Evolutionary conservation across 139 green algal genomes (phyloP), one percentile per base, ranked within the genome.

Genomic region (Spirogloea muscicola): DNA sequence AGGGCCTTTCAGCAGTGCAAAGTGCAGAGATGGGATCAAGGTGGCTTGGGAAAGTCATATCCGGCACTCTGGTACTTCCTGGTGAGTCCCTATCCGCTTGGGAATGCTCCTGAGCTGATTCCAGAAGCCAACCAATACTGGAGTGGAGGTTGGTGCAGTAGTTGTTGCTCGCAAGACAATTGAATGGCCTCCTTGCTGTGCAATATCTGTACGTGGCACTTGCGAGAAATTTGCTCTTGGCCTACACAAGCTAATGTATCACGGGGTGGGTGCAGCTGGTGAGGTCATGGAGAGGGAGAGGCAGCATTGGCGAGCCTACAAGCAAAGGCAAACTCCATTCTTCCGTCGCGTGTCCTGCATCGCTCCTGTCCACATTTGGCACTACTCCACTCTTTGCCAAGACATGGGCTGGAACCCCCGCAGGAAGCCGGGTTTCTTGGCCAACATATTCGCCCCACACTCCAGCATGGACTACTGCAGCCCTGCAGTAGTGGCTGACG

Each of bases 331-430:
- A 6, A 58, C 21, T 18, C 18, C 27, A 25, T 68, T 58, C 21
- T 49, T 9, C 6, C 51, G 6, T 21, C 37, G 59, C 13, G 59
- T 58, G 38, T 58, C 18, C 18, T 68, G 59, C 39, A 31, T 68
- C 18, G 59, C 59, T 57, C 59, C 59, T 7, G 18, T 68, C 7
- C 18, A 68, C 27, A 6, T 68, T 25, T 58, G 21, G 27, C 27
- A 68, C 59, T 68, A 37, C 39, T 25, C 55, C 39, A 21, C 27
- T 18, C 59, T 68, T 21, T 58, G 59, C 18, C 21, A 7, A 25
- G 59, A 68, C 59, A 68, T 68, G 59, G 59, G 59, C 37, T 68
- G 59, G 59, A 9, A 9, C 55, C 55, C 13, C 55, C 13, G 13
- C 13, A 9, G 55, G 10, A 64, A 64, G 55, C 27, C 10, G 9